phyloP scores from a whole-genome alignment of 164 flowering plant genomes.

The Vitis rupestris region DNA sequence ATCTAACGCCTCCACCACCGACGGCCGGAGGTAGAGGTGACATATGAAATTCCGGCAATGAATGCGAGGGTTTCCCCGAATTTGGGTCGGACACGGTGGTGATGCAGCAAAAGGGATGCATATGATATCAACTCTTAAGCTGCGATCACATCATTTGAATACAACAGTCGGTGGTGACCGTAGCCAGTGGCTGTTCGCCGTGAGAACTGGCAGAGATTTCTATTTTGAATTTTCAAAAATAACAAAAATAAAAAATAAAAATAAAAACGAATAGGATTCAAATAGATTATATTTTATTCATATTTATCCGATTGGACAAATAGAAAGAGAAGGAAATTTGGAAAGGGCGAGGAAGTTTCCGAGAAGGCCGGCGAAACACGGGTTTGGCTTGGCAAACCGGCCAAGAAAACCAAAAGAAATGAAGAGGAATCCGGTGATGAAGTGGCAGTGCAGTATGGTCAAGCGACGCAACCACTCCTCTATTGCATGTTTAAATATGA shows the following conservation, averaged over 20 bases:
- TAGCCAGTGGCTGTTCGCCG: background rate
- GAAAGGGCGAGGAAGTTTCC: background rate
- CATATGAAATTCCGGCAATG: constrained; percentile 2
- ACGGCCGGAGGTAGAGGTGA: constrained; percentile 7
- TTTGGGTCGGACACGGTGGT: constrained; percentile 34
- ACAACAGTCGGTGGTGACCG: background rate
- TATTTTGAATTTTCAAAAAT: too few relatives aligned
- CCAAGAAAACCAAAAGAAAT: too few relatives aligned
- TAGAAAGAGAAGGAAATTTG: background rate
- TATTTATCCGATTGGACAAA: background rate
- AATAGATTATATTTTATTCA: too few relatives aligned
- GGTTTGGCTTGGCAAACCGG: background rate
- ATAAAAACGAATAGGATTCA: too few relatives aligned
- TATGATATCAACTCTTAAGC: constrained; percentile 4
- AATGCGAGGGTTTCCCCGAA: constrained; percentile 11
- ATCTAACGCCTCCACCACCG: constrained; percentile 15
- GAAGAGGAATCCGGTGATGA: background rate
- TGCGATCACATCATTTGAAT: background rate
- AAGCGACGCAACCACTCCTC: background rate
- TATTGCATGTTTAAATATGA: constrained; percentile 5
- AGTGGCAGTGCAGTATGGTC: background rate
- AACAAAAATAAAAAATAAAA: too few relatives aligned
- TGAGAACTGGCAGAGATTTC: background rate
- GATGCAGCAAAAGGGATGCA: constrained; percentile 46
- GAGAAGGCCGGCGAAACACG: background rate